Evolutionary conservation across 164 flowering plant species (phyloP), one percentile per base, ranked within the genome.

Genomic region (Vitis rupestris): DNA sequence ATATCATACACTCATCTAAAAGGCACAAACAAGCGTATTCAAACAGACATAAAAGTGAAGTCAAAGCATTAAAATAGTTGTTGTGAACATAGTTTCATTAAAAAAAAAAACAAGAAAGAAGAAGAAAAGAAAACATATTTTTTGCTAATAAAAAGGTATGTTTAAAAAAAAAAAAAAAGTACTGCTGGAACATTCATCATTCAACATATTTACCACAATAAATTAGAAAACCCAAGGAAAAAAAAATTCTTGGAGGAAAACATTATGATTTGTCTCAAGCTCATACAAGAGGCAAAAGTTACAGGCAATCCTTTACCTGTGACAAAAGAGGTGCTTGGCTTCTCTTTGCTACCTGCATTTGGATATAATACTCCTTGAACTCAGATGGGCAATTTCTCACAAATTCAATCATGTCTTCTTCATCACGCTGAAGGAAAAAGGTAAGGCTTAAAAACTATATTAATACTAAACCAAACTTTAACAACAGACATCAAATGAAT

Each of bases 271-370:
- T 3, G 44, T 37, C 44, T 6, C 44, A 37, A 37, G 44, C 44
- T 37, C 44, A 4, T 9, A 63, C 12, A 58, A 50, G 9, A 67
- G 10, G 29, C 58, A 51, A 12, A 70, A 3, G n/a, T 50, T 59
- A 60, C 59, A 52, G 56, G 52, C 9, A 47, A 54, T 6, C 50
- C 27, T 12, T 75, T 76, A 94, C 99, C 87, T 91, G 98, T 50
- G 99, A 92, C 68, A 82, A 90, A 70, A 85, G 84, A 70, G 98
- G 99, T 59, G 96, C 84, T 78, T 95, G 96, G 82, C 94, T 90
- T 83, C 99, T 82, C 77, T 91, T 95, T 55, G 99, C 96, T 16
- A 82, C 93, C 65, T 95, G 96, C 99, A 95, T 95, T 82, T 93
- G 99, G 61, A 93, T 86, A 81, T 91, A 95, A 66, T 93, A 95